Percentiles rank a stretch among this genome's conserved stretches.
Conservation (phyloP, 2,329 filamentous ascomycete genomes). For the Ophiocordyceps camponoti-saundersi region DNA sequence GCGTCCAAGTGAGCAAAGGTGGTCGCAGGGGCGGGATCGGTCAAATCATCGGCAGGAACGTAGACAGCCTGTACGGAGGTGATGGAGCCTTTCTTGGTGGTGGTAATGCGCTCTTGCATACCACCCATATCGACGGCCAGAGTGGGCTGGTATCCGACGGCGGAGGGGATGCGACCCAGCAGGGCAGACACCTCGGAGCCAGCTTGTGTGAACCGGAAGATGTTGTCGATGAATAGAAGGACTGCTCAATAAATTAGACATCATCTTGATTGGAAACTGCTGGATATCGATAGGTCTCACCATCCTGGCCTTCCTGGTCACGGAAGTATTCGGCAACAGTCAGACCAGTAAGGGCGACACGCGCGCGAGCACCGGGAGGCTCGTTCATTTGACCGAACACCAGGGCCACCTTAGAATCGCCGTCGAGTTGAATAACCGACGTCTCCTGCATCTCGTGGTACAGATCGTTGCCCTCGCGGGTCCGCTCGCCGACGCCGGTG, state of each 20-base stretch:
- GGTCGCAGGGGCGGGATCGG: conserved; percentile 96
- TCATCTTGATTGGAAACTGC: background rate
- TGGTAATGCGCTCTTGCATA: conserved; percentile 99
- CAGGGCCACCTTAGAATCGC: conserved; percentile 97
- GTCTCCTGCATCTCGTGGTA: conserved; percentile 99
- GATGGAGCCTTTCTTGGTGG: conserved; percentile 98
- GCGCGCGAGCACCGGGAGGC: conserved; percentile 96
- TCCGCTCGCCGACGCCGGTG: conserved; percentile 99
- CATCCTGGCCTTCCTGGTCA: conserved; percentile 66
- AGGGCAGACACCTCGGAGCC: conserved; percentile 99
- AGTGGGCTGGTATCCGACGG: conserved; percentile 99
- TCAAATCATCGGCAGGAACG: conserved; percentile 99
- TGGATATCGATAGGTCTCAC: conserved; percentile 24
- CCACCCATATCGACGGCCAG: conserved; percentile 97
- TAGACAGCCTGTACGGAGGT: conserved; percentile 99
- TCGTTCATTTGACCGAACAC: conserved; percentile 99
- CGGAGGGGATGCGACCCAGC: conserved; percentile 98
- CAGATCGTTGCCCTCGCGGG: conserved; percentile 99
- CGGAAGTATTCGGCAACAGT: conserved; percentile 75
- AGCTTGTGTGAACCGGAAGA: conserved; percentile 99
- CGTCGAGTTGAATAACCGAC: conserved; percentile 96
- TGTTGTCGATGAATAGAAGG: conserved; percentile 99
- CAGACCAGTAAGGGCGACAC: conserved; percentile 90
- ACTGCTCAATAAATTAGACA: conserved; percentile 30
- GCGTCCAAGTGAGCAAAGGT: conserved; percentile 99